phyloP scores from a whole-genome alignment of 306 rosid genomes.

The Begonia loranthoides region DNA sequence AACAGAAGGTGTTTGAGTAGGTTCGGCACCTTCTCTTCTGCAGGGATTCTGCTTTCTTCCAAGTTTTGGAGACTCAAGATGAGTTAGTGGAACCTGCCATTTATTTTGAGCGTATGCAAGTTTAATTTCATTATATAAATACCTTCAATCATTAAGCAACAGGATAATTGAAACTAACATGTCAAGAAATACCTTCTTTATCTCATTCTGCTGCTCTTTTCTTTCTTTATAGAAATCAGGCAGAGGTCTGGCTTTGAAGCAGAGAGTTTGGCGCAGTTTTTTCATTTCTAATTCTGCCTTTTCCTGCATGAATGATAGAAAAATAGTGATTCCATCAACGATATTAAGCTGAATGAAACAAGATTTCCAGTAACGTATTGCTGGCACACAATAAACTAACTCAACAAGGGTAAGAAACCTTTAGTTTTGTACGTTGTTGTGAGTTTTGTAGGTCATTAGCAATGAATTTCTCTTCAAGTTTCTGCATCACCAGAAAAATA shows the following conservation, averaged over 20 bases:
- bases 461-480: slow-evolving; percentile 91
- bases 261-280: slow-evolving; percentile 60
- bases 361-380: too few relatives aligned
- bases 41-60: slow-evolving; percentile 27
- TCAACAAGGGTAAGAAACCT: slow-evolving; percentile 25
- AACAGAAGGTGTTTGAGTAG: slow-evolving; percentile 24
- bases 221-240: slow-evolving; percentile 78
- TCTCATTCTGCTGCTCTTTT: slow-evolving; percentile 34
- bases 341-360: too few relatives aligned
- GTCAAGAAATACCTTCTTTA: slow-evolving; percentile 19
- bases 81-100: slow-evolving; percentile 29
- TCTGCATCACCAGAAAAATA: slow-evolving; percentile 28
- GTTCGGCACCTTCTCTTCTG: slow-evolving; percentile 24
- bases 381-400: too few relatives aligned
- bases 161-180: not conserved
- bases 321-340: too few relatives aligned
- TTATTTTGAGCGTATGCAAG: too few relatives aligned
- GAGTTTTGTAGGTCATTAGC: slow-evolving; percentile 49
- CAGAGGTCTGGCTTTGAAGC: slow-evolving; percentile 93
- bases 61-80: slow-evolving; percentile 25
- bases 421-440: slow-evolving; percentile 49
- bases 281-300: slow-evolving; percentile 56
- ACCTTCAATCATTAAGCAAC: not conserved
- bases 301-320: slow-evolving; percentile 36
- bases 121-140: too few relatives aligned